These are phyloP conservation scores for Trametes polyzona DNA, from an alignment of 1,284 basidiomycete species.

Conservation along the genomic window DNA sequence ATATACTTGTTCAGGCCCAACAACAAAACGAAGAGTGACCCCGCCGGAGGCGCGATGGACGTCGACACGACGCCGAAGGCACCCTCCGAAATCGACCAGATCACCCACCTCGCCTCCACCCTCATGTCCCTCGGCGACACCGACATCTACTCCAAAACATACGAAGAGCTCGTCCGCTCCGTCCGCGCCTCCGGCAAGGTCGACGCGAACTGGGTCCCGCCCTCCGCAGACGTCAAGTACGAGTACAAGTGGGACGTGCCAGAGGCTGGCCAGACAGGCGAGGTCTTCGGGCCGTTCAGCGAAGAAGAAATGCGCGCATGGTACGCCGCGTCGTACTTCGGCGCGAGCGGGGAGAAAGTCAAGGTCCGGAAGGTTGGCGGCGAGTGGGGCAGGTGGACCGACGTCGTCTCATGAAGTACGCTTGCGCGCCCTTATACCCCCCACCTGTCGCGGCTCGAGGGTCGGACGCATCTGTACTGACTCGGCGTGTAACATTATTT, in stretches of 20 bases:
- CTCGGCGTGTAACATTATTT: conserved; percentile 33
- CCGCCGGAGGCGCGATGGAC: conserved; percentile 44
- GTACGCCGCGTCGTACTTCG: conserved; percentile 80
- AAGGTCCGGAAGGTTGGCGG: conserved; percentile 63
- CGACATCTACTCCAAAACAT: conserved; percentile 83
- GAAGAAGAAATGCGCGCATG: conserved; percentile 78
- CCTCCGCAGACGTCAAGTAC: conserved; percentile 74
- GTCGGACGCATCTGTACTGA: background rate
- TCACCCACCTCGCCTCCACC: conserved; percentile 82
- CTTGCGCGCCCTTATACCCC: background rate
- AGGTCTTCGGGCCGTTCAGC: conserved; percentile 76
- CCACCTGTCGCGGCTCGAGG: background rate
- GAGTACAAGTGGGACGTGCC: conserved; percentile 79
- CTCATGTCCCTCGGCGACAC: conserved; percentile 83
- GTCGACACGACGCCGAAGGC: conserved; percentile 48
- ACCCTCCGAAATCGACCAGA: conserved; percentile 65
- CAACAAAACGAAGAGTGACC: conserved; percentile 39
- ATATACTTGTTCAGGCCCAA: conserved; percentile 31
- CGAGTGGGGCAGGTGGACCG: conserved; percentile 76
- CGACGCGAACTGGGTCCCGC: conserved; percentile 70
- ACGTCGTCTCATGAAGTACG: conserved; percentile 50
- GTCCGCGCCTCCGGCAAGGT: conserved; percentile 75
- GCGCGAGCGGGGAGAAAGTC: conserved; percentile 71
- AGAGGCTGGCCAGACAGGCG: conserved; percentile 46
- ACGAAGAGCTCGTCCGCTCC: conserved; percentile 79